Conservation (phyloP, 2,329 filamentous ascomycete genomes). For the Blastomyces emzantsi region DNA sequence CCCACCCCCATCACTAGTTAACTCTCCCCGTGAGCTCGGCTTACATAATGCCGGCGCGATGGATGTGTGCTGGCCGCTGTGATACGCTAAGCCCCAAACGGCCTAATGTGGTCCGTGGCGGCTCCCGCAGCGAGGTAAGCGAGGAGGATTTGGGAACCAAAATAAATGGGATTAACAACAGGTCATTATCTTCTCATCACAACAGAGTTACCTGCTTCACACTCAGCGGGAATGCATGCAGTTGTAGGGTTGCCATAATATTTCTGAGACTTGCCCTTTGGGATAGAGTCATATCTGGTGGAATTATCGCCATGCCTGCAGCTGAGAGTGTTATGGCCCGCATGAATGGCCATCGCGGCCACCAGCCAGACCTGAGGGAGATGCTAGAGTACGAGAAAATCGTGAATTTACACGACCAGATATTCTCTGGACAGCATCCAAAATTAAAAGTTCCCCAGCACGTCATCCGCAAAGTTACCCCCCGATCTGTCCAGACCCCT, state of each 20-base stretch:
- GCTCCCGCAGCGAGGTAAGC: background rate
- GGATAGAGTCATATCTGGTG: background rate
- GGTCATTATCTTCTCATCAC: background rate
- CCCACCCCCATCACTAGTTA: too few species aligned
- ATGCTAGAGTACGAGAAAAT: conserved; percentile 69
- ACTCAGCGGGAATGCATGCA: background rate
- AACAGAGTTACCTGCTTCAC: background rate
- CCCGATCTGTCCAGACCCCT: conserved; percentile 28
- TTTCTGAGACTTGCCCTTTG: background rate
- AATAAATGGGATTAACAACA: background rate
- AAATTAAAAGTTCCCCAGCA: conserved; percentile 50
- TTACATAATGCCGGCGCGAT: too few species aligned
- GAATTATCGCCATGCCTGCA: conserved; percentile 1
- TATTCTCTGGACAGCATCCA: conserved; percentile 63
- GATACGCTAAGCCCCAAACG: background rate
- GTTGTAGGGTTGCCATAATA: background rate
- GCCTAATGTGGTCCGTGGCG: background rate
- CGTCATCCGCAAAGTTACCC: conserved; percentile 37
- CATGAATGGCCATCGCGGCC: conserved; percentile 22
- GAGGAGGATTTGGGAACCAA: background rate
- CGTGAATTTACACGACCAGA: conserved; percentile 66
- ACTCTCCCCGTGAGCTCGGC: too few species aligned
- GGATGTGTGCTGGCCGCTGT: background rate
- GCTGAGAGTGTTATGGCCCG: conserved; percentile 9
- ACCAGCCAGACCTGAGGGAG: conserved; percentile 42